Evolutionary conservation across 2,329 filamentous ascomycete species (phyloP), one percentile per base, ranked within the genome.

Genomic region (Neurospora sp.): DNA sequence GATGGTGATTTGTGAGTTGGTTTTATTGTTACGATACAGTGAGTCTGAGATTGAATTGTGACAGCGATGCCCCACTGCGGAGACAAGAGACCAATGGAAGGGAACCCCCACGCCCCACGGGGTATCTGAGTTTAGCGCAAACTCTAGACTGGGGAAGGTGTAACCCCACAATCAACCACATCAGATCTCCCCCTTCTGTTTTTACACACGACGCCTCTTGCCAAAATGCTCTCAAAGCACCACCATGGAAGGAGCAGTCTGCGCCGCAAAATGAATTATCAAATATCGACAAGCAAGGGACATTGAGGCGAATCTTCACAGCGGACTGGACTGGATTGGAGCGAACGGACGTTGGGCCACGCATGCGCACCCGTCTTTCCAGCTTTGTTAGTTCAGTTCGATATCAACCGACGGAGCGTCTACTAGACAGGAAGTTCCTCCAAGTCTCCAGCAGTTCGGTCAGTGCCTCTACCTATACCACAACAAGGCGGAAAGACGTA

Each of bases 71-170:
- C 69, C 69, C 69, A 67, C 39, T 69, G 70, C 62, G 70, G 69
- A 68, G 69, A 43, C 39, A 41, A 33, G 19, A 57, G 23, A 33
- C 52, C 52, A 28, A 28, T 28, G 23, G 23, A 28, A 28, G 23
- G 23, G 23, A 28, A 70, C 74, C 74, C 74, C 74, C 74, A 75
- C 74, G 73, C 74, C 74, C 73, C 73, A 73, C 68, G 73, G 74
- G 70, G 72, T 72, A 68, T 52, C n/a, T 67, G 67, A 70, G 69
- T 69, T 71, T 70, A 69, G 71, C 62, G 67, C 69, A 41, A 68
- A 71, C 52, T 70, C 70, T 41, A 41, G 70, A 12, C 28, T 66
- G 33, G 65, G 70, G 43, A 67, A 68, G 66, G 52, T 71, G 70
- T 43, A 70, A 68, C 69, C 69, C 71, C 70, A 73, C 73, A 72